Conservation (phyloP, 352 stramenopile genomes). For the Elongisporangium undulatum region DNA sequence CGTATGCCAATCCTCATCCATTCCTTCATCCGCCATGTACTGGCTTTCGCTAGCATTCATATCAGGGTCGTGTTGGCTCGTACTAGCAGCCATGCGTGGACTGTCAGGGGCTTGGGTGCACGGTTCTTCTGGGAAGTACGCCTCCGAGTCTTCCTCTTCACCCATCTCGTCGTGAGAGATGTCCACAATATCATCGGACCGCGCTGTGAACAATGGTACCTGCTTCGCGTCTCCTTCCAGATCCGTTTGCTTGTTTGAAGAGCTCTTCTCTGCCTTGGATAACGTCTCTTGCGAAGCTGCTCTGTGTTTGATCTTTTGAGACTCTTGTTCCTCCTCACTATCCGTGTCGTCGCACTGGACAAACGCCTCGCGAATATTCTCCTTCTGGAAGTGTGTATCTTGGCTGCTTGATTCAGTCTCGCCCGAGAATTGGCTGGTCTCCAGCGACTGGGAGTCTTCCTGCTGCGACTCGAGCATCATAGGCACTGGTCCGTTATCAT, state of each 20-base stretch:
- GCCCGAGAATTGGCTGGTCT: slow-evolving; percentile 10
- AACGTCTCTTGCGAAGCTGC: not conserved
- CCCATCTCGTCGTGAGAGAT: not conserved
- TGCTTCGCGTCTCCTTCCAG: not conserved
- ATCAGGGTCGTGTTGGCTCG: not conserved
- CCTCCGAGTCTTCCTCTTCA: not conserved
- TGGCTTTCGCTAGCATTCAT: not conserved
- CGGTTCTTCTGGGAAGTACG: not conserved
- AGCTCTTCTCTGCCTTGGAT: not conserved
- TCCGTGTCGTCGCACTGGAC: slow-evolving; percentile 44
- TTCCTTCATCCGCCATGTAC: not conserved
- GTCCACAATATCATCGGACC: not conserved
- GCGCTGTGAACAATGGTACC: not conserved
- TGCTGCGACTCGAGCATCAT: slow-evolving; percentile 22
- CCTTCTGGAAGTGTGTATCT: slow-evolving; percentile 36
- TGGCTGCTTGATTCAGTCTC: slow-evolving; percentile 20
- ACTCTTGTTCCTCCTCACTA: slow-evolving; percentile 22
- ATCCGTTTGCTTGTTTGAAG: not conserved
- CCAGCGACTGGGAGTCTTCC: slow-evolving; percentile 5
- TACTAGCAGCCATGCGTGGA: not conserved
- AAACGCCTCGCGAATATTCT: slow-evolving; percentile 50
- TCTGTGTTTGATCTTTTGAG: no score
- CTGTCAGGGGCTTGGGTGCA: not conserved
- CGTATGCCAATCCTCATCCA: slow-evolving; percentile 6
- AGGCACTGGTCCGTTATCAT: slow-evolving; percentile 42